A percentile compares a stretch with the other conserved stretches of the same genome.
Conservation (phyloP, 2,329 filamentous ascomycete genomes). For the Xylaria multiplex region DNA sequence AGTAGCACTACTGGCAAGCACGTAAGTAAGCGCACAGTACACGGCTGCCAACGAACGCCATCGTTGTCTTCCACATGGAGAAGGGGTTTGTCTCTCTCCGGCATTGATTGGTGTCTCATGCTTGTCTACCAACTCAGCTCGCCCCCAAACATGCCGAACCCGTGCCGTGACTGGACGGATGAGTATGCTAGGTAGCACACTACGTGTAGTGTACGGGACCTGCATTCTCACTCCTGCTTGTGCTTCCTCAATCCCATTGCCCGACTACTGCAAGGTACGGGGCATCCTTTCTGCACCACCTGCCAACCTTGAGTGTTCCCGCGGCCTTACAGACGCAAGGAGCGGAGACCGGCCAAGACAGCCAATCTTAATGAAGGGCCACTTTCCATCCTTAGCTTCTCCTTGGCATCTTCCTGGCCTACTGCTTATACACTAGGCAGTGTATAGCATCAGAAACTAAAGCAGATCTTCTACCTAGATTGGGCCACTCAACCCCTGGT, state of each 20-base stretch:
- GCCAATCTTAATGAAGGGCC: conserved; percentile 36
- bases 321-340: conserved; percentile 12
- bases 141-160: conserved; percentile 5
- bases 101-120: conserved; percentile 7
- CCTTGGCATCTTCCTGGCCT: not conserved
- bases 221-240: conserved; percentile 24
- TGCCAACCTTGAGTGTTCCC: conserved; percentile 20
- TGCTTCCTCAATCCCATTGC: conserved; percentile 10
- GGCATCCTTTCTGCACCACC: conserved; percentile 31
- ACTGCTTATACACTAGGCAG: too few relatives aligned
- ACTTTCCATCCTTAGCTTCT: conserved; percentile 25
- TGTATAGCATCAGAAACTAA: not conserved
- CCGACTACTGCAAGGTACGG: conserved; percentile 38
- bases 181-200: not conserved
- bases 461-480: conserved; percentile 31
- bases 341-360: conserved; percentile 26
- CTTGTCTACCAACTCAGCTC: conserved; percentile 14
- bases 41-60: conserved; percentile 22
- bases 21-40: not conserved
- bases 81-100: not conserved
- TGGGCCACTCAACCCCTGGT: conserved; percentile 14
- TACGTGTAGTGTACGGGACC: conserved; percentile 5
- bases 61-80: conserved; percentile 11
- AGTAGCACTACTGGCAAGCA: not conserved
- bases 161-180: conserved; percentile 3